Evolutionary conservation across 164 flowering plant species (phyloP), one percentile per base, ranked within the genome.

Genomic region (Annona cherimola): DNA sequence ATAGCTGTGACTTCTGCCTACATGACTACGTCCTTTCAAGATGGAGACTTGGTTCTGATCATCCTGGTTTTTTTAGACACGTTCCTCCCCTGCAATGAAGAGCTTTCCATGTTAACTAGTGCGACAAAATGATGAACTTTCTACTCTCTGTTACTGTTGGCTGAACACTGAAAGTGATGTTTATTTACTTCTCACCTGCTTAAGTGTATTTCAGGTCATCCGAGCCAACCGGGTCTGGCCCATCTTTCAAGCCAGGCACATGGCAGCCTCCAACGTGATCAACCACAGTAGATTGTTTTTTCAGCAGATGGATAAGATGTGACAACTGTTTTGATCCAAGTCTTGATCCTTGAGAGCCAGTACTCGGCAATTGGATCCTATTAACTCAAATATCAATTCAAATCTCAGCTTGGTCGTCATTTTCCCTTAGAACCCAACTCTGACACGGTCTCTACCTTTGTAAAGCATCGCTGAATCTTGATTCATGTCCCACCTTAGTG

Each of bases 141-240:
- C 57, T 50, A 50, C 5, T 61, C 19, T 61, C 7, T 6, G 63
- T n/a, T 16, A n/a, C 40, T 35, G 18, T 14, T 64, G 41, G 12
- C 41, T 64, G n/a, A 4, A 41, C 40, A 64, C 14, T 64, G 67
- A 40, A 39, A 64, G 41, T 64, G 67, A 64, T 42, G 67, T 42
- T 63, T 9, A 5, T 8, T 35, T 41, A 6, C 41, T 41, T 40
- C 54, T 66, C 8, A 62, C 60, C 4, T 54, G 4, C 16, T 61
- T 5, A 70, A 50, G 35, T 54, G 61, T n/a, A 62, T 81, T 79
- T 70, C 89, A 93, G 98, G 77, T 79, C 87, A 64, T 66, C 94
- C 11, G 98, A 93, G 76, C 98, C 98, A 66, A 78, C 83, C 5
- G 98, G 98, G 76, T 83, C 93, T 44, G 97, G 98, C 41, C 60